A percentile compares a stretch with the other conserved stretches of the same genome.
These are phyloP conservation scores for Aspergillus taichungensis DNA, from an alignment of 495 filamentous ascomycete genomes.

Conservation along the genomic window DNA sequence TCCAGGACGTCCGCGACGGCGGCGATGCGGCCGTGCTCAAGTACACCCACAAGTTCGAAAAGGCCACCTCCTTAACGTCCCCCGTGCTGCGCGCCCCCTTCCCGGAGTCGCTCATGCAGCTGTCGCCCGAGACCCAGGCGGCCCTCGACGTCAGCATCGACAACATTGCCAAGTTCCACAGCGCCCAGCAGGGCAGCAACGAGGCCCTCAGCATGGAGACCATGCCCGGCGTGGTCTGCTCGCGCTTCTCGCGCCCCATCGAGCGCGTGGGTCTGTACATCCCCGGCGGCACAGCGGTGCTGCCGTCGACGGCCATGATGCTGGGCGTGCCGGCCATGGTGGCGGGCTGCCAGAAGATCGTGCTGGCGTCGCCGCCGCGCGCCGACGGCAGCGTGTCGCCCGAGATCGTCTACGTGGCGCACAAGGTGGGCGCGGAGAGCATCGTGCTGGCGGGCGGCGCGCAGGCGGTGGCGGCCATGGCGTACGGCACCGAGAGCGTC, in stretches of 20 bases:
- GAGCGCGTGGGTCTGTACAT: constrained; percentile 93
- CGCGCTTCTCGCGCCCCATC: constrained; percentile 85
- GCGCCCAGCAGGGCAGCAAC: constrained; percentile 69
- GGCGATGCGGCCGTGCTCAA: constrained; percentile 82
- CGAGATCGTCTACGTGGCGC: constrained; percentile 95
- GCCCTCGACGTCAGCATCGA: constrained; percentile 92
- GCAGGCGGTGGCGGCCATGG: constrained; percentile 79
- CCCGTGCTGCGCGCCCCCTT: constrained; percentile 86
- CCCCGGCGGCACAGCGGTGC: constrained; percentile 89
- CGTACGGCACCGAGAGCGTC: constrained; percentile 61
- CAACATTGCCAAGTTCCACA: constrained; percentile 90
- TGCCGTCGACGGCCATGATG: constrained; percentile 96
- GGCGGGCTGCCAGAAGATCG: constrained; percentile 92
- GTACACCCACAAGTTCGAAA: constrained; percentile 96
- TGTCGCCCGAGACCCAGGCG: constrained; percentile 68
- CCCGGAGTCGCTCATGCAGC: constrained; percentile 71
- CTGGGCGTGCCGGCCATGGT: constrained; percentile 95
- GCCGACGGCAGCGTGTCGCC: constrained; percentile 85
- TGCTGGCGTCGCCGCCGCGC: constrained; percentile 85
- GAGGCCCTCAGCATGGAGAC: constrained; percentile 79
- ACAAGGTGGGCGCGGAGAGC: constrained; percentile 90
- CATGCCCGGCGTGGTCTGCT: constrained; percentile 94
- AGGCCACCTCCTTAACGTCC: constrained; percentile 79
- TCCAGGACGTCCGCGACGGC: constrained; percentile 67
- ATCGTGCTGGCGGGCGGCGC: constrained; percentile 95